These are phyloP conservation scores for Tremella mesenterica DNA, from an alignment of 768 basidiomycete genomes.

Conservation along the genomic window DNA sequence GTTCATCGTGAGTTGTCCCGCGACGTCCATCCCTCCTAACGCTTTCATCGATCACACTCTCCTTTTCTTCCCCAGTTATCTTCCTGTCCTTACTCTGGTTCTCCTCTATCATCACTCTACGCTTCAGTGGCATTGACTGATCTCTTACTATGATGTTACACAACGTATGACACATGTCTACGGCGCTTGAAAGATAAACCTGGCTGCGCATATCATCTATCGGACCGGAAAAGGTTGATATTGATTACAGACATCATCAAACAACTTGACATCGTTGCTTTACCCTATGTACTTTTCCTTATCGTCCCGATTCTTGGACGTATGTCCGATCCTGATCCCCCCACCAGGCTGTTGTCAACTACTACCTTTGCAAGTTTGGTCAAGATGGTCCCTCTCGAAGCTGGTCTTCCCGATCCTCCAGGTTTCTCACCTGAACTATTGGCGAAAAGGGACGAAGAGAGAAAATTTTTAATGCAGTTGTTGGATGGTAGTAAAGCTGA, in stretches of 20 bases:
- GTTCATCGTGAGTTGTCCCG: constrained; percentile 75
- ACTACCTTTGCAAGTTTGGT: constrained; percentile 94
- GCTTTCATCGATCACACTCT: too few species aligned
- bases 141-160: too few species aligned
- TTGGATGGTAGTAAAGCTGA: constrained; percentile 93
- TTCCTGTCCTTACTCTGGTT: too few species aligned
- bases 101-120: too few species aligned
- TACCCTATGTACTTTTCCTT: constrained; percentile 94
- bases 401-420: constrained; percentile 90
- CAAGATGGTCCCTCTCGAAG: constrained; percentile 97
- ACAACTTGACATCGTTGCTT: constrained; percentile 79
- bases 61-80: too few species aligned
- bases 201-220: too few species aligned
- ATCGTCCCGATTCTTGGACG: constrained; percentile 91
- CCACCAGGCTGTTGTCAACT: constrained; percentile 86
- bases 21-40: too few species aligned
- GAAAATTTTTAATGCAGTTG: constrained; percentile 84
- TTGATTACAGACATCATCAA: constrained; percentile 74
- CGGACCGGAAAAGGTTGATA: too few species aligned
- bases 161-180: too few species aligned
- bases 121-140: too few species aligned
- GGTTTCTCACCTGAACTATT: constrained; percentile 83
- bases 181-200: too few species aligned
- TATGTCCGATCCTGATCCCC: constrained; percentile 91
- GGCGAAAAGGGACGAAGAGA: constrained; percentile 73